Conservation (phyloP, 2,329 filamentous ascomycete genomes). For the Colletotrichum sp. region DNA sequence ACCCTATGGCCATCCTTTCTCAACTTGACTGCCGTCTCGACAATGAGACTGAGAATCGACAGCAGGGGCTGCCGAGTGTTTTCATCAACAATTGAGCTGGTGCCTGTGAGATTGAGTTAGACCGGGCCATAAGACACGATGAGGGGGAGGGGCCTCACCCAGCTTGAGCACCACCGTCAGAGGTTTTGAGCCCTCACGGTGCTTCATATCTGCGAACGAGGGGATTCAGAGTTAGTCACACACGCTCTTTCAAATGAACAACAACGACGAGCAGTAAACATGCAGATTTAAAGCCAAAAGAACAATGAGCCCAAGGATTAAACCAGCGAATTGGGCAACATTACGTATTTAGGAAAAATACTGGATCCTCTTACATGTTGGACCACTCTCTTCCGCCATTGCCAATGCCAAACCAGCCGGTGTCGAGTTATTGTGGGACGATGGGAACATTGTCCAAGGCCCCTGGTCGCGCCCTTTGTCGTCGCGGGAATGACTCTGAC, state of each 20-base stretch:
- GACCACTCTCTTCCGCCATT: slow-evolving; percentile 21
- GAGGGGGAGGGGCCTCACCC: slow-evolving; percentile 56
- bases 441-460: background rate
- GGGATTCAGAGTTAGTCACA: slow-evolving; percentile 12
- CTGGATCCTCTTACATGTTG: slow-evolving; percentile 23
- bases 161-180: slow-evolving; percentile 87
- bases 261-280: background rate
- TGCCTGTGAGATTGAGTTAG: slow-evolving; percentile 64
- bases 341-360: slow-evolving; percentile 13
- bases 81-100: slow-evolving; percentile 98
- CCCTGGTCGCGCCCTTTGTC: slow-evolving; percentile 20
- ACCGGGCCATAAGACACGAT: background rate
- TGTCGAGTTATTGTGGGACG: slow-evolving; percentile 19
- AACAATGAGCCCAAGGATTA: background rate
- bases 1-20: slow-evolving; percentile 92
- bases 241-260: background rate
- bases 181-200: slow-evolving; percentile 54
- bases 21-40: slow-evolving; percentile 89
- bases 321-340: background rate
- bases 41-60: slow-evolving; percentile 88
- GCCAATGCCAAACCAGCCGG: slow-evolving; percentile 13
- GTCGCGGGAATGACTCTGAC: background rate
- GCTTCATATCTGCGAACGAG: slow-evolving; percentile 61
- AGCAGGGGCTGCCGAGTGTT: slow-evolving; percentile 91
- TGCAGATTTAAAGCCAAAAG: background rate